These are phyloP conservation scores for Coleophoma eucalyptorum DNA, from an alignment of 2,329 filamentous ascomycete species.

Conservation along the genomic window DNA sequence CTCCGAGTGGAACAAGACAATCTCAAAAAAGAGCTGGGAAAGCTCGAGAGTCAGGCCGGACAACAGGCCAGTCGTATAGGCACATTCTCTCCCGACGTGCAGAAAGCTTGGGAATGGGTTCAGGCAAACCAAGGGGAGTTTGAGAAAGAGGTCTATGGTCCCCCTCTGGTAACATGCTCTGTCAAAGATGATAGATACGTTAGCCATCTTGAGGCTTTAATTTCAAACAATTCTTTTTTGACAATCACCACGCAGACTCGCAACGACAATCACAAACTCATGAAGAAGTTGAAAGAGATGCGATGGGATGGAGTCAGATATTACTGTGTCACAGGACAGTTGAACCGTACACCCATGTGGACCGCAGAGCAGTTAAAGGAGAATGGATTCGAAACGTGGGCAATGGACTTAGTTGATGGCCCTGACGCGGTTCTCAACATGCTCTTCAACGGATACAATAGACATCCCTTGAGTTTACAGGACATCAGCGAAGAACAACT, in stretches of 20 bases:
- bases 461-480: conserved; percentile 64
- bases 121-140: conserved; percentile 62
- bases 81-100: conserved; percentile 57
- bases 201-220: conserved; percentile 52
- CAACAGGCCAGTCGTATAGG: conserved; percentile 67
- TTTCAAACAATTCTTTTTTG: conserved; percentile 49
- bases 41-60: conserved; percentile 70
- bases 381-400: conserved; percentile 74
- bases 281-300: conserved; percentile 46
- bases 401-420: conserved; percentile 74
- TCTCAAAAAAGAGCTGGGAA: conserved; percentile 45
- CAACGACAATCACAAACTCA: conserved; percentile 72
- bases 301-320: background rate
- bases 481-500: conserved; percentile 67
- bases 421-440: conserved; percentile 82
- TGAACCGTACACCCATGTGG: conserved; percentile 38
- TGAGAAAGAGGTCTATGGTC: conserved; percentile 59
- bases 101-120: conserved; percentile 77
- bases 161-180: conserved; percentile 61
- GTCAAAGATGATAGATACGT: conserved; percentile 56
- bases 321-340: background rate
- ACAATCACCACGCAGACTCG: conserved; percentile 72
- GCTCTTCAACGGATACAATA: conserved; percentile 70
- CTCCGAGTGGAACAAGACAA: conserved; percentile 35
- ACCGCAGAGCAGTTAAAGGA: conserved; percentile 47